A percentile compares a stretch with the other conserved stretches of the same genome.
phyloP scores from a whole-genome alignment of 176 grass and related monocot species.

The Thalia dealbata region DNA sequence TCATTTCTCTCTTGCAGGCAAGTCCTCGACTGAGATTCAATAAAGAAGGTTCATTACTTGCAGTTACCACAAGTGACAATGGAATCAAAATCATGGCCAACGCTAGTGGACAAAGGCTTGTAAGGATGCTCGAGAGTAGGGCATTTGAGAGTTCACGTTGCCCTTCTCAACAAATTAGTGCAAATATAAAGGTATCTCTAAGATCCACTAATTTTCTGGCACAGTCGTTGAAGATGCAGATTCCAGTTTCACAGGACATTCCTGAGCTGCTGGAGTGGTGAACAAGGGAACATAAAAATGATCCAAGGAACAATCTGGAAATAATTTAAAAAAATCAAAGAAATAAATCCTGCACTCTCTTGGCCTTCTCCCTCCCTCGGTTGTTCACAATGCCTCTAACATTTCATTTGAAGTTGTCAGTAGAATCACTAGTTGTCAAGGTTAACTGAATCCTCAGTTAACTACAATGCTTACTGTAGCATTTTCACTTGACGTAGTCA shows the following conservation, averaged over 20 bases:
- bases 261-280: background rate
- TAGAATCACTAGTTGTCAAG: too few species aligned
- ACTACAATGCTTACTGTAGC: too few species aligned
- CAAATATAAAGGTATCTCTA: conserved; percentile 35
- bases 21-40: conserved; percentile 96
- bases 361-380: too few species aligned
- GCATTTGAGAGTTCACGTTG: conserved; percentile 74
- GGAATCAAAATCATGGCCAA: conserved; percentile 98
- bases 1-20: conserved; percentile 41
- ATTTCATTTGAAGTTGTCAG: too few species aligned
- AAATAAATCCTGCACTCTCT: too few species aligned
- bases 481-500: too few species aligned
- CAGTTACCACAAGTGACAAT: conserved; percentile 83
- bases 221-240: background rate
- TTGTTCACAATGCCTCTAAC: too few species aligned
- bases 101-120: conserved; percentile 69
- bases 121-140: conserved; percentile 79
- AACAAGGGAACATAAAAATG: too few species aligned
- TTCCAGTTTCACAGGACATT: background rate
- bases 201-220: background rate
- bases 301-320: too few species aligned
- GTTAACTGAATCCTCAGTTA: too few species aligned
- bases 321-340: too few species aligned
- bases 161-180: conserved; percentile 58
- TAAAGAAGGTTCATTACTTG: conserved; percentile 88